Conservation (phyloP, 2,329 filamentous ascomycete genomes). For the Leptographium galeiforme region DNA sequence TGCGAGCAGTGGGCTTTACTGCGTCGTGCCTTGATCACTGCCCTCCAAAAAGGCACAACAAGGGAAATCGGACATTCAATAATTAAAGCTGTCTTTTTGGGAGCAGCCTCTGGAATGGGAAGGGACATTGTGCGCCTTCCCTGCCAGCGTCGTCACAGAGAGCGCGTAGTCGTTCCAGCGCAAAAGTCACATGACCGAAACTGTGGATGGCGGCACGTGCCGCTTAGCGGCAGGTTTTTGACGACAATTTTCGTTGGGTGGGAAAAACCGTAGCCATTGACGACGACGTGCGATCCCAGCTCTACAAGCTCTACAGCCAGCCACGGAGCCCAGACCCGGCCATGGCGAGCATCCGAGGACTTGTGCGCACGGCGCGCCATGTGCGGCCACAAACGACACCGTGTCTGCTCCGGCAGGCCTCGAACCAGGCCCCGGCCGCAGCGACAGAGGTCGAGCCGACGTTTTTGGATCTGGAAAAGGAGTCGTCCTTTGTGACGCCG, state of each 20-base stretch:
- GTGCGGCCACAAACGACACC: slow-evolving; percentile 11
- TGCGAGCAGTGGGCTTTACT: no score
- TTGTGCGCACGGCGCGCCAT: slow-evolving; percentile 18
- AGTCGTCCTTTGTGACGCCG: slow-evolving; percentile 33
- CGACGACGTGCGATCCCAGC: not conserved
- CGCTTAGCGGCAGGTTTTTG: not conserved
- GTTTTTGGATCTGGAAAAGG: slow-evolving; percentile 34
- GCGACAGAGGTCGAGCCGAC: slow-evolving; percentile 12
- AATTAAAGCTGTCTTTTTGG: not conserved
- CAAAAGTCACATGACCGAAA: not conserved
- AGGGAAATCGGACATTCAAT: not conserved
- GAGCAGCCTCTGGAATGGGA: not conserved
- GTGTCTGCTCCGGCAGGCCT: slow-evolving; percentile 28
- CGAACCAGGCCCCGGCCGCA: slow-evolving; percentile 23
- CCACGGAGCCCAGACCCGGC: not conserved
- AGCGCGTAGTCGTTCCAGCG: no score
- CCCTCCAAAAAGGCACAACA: not conserved
- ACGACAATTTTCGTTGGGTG: not conserved
- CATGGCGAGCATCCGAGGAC: slow-evolving; percentile 30
- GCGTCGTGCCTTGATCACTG: no score
- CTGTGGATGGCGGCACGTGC: not conserved
- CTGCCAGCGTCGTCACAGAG: no score
- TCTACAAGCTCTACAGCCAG: not conserved
- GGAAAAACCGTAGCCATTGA: not conserved
- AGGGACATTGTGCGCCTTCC: not conserved